Conservation (phyloP, 1,139 yeast species). For the Nakaseomyces glabratus region DNA sequence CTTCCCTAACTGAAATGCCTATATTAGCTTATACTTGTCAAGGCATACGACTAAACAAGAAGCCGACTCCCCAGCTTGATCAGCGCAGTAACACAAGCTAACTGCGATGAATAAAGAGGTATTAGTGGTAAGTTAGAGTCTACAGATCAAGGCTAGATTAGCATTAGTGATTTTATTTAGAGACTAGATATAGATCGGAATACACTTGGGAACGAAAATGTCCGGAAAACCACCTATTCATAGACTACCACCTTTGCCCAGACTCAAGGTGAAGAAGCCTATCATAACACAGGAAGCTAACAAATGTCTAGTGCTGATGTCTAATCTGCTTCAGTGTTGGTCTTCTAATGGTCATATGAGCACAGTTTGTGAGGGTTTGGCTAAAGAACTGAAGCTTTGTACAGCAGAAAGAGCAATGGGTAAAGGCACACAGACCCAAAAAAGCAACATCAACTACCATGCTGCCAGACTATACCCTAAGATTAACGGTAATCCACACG, state of each 20-base stretch:
- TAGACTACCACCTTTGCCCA: conserved; percentile 65
- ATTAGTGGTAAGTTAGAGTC: too few relatives aligned
- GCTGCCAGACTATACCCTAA: conserved; percentile 73
- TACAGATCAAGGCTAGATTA: too few relatives aligned
- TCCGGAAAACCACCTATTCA: conserved; percentile 28
- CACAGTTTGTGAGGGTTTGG: conserved; percentile 53
- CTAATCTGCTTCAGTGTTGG: conserved; percentile 87
- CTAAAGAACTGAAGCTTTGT: conserved; percentile 47
- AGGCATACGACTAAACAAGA: too few relatives aligned
- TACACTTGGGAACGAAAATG: too few relatives aligned
- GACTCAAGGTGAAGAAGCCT: conserved; percentile 63
- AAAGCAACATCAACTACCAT: conserved; percentile 57
- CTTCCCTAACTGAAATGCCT: too few relatives aligned
- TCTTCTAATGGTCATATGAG: conserved; percentile 88
- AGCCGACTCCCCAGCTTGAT: too few relatives aligned
- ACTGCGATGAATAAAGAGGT: too few relatives aligned
- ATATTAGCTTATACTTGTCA: too few relatives aligned
- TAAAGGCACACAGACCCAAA: conserved; percentile 21
- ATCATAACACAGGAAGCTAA: conserved; percentile 48
- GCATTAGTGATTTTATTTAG: too few relatives aligned
- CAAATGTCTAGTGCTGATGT: conserved; percentile 74
- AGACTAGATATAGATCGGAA: too few relatives aligned
- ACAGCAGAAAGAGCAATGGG: conserved; percentile 25
- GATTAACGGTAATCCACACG: conserved; percentile 68
- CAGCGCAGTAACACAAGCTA: too few relatives aligned